Evolutionary conservation across 2,329 filamentous ascomycete species (phyloP), one percentile per base, ranked within the genome.

Genomic region (Beauveria scarabaeidicola): DNA sequence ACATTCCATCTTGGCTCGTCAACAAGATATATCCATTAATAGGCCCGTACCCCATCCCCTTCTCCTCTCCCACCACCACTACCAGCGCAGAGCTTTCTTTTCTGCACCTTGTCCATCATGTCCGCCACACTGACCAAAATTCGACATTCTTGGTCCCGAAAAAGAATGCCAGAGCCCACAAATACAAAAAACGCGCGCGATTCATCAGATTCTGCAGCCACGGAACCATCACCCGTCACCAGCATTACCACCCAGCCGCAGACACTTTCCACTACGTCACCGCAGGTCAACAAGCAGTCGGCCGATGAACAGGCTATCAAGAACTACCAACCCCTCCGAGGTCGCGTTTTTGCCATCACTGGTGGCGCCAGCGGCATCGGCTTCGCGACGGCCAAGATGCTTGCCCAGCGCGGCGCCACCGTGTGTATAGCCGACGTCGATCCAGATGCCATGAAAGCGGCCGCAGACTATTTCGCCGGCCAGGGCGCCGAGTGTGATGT

Each of bases 281-380:
- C 48, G 29, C 40, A 46, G 27, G 25, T 11, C 13, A 29, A 46
- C 17, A 5, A 2, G 1, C 50, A 46, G 13, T 8, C 11, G n/a
- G 25, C 17, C 11, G 3, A 46, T 19, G 25, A 43, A 3, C 47
- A 32, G 43, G 36, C 25, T 13, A 19, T 8, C 2, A 7, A 17
- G 11, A 32, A 29, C 1, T 25, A 43, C 19, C 43, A 55, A 40
- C 46, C 59, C 7, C 38, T 61, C 2, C 54, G 58, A 25, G 69
- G 65, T 25, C 64, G 68, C 43, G 69, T 72, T 4, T 71, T 65
- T 53, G 68, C 67, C 58, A 63, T 72, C 44, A 72, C 69, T 4
- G 70, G 70, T 40, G 70, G 68, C 17, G 69, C 69, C 23, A 69
- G 69, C 48, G 70, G 76, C 17, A 78, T 78, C 61, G 75, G 75